Evolutionary conservation across 2,329 filamentous ascomycete species (phyloP).

Genomic region (Tympanopsis confertula): DNA sequence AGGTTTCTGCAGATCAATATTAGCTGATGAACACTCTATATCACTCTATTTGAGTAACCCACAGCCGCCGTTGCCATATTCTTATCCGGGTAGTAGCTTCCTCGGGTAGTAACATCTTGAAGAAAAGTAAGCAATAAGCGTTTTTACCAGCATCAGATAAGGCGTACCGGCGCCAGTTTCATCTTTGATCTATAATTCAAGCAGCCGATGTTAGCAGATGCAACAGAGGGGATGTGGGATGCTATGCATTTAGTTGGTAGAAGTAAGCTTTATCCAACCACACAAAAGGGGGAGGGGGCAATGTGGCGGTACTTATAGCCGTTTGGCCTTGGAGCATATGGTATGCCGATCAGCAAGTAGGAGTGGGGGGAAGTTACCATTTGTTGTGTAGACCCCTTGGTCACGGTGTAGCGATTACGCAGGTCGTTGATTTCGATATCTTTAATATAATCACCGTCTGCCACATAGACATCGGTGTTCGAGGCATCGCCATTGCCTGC

Average conservation of each 20-base stretch:
- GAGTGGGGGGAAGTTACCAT: slow-evolving; percentile 86
- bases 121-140: slow-evolving; percentile 30
- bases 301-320: background rate
- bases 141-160: slow-evolving; percentile 35
- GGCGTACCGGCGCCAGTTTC: slow-evolving; percentile 99
- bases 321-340: background rate
- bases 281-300: background rate
- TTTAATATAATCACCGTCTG: slow-evolving; percentile 95
- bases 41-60: slow-evolving; percentile 27
- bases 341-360: slow-evolving; percentile 51
- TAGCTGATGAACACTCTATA: background rate
- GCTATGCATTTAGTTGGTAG: slow-evolving; percentile 20
- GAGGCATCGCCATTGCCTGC: slow-evolving; percentile 28
- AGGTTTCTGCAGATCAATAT: slow-evolving; percentile 52
- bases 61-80: slow-evolving; percentile 90
- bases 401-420: slow-evolving; percentile 91
- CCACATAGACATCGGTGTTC: slow-evolving; percentile 82
- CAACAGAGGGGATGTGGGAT: slow-evolving; percentile 53
- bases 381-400: slow-evolving; percentile 94
- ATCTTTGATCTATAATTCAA: slow-evolving; percentile 94
- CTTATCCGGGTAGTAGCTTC: slow-evolving; percentile 94
- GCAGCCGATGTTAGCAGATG: slow-evolving; percentile 86
- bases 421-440: slow-evolving; percentile 98
- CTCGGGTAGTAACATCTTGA: slow-evolving; percentile 96
- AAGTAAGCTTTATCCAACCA: background rate